A percentile compares a stretch with the other conserved stretches of the same genome.
Evolutionary conservation across 768 basidiomycete genomes (phyloP).

Genomic region (Saitozyma podzolica): DNA sequence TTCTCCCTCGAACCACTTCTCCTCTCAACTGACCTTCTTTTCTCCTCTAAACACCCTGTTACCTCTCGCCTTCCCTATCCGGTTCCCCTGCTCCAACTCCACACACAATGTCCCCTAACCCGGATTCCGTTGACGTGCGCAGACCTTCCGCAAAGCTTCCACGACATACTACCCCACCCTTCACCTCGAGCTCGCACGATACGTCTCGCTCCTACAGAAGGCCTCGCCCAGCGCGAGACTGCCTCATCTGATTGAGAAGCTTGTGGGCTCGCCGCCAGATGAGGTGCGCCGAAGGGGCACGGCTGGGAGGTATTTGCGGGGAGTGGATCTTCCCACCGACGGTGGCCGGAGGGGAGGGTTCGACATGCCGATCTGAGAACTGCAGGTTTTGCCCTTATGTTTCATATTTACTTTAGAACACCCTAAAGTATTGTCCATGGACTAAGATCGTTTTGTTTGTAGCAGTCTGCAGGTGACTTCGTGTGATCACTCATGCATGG

Average conservation of each 20-base stretch:
- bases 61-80: not conserved
- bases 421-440: not conserved
- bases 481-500: too few relatives aligned
- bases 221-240: conserved; percentile 66
- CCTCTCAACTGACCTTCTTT: not conserved
- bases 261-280: conserved; percentile 75
- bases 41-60: too few relatives aligned
- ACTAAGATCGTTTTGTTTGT: not conserved
- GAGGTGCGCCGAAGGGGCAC: conserved; percentile 54
- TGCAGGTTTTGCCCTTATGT: not conserved
- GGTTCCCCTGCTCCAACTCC: not conserved
- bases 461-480: not conserved
- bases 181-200: conserved; percentile 89
- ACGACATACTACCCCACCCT: conserved; percentile 89
- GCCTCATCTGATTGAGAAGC: conserved; percentile 75
- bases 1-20: not conserved
- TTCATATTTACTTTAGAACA: not conserved
- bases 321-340: conserved; percentile 7
- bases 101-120: not conserved
- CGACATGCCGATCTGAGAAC: conserved; percentile 12
- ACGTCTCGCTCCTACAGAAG: conserved; percentile 66
- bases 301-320: not conserved
- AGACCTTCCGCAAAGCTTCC: conserved; percentile 95
- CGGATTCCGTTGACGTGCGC: conserved; percentile 5
- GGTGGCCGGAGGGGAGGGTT: conserved; percentile 27